phyloP scores from a whole-genome alignment of 306 rosid genomes.

The Rubus idaeus region DNA sequence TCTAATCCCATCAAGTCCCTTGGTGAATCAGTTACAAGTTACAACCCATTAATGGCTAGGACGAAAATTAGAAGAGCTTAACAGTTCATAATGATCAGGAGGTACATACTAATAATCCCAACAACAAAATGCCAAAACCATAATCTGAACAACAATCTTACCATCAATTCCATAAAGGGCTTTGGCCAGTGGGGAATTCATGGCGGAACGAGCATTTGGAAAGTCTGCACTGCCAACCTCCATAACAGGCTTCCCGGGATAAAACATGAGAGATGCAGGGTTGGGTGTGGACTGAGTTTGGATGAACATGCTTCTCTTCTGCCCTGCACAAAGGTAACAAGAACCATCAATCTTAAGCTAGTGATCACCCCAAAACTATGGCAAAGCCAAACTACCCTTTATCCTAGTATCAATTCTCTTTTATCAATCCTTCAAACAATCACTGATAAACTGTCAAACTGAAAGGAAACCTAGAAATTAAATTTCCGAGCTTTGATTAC shows the following conservation, averaged over 20 bases:
- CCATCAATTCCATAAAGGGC: slow-evolving; percentile 80
- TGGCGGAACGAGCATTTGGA: slow-evolving; percentile 79
- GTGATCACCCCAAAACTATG: neutral
- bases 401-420: too few species aligned
- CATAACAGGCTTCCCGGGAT: slow-evolving; percentile 77
- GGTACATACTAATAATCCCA: neutral
- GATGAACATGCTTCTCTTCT: slow-evolving; percentile 64
- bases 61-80: neutral
- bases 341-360: neutral
- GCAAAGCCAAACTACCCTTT: neutral
- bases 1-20: neutral
- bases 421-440: neutral
- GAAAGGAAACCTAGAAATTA: neutral
- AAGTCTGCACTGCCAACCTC: slow-evolving; percentile 94
- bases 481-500: neutral
- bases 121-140: neutral
- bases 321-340: slow-evolving; percentile 39
- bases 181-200: slow-evolving; percentile 87
- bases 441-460: neutral
- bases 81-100: neutral
- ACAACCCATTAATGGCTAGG: neutral
- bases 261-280: slow-evolving; percentile 66
- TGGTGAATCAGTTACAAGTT: neutral
- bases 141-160: slow-evolving; percentile 14
- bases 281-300: slow-evolving; percentile 71